Percentiles rank a stretch among this genome's conserved stretches.
Conservation (phyloP, 192 early-diverging fungal genomes). For the Physocladia obscura region DNA sequence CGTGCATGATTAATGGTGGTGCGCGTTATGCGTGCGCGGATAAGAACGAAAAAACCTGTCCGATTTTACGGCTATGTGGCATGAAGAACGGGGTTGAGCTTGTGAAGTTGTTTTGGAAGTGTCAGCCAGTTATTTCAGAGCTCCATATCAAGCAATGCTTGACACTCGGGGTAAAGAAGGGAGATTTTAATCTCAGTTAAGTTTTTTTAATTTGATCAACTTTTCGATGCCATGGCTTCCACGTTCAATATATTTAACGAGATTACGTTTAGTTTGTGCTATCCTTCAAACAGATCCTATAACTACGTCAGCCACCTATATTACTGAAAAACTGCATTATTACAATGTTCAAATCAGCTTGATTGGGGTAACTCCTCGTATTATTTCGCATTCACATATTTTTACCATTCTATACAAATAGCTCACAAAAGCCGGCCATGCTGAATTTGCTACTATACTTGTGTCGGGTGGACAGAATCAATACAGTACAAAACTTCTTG, state of each 20-base stretch:
- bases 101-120: neutral
- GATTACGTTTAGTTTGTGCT: neutral
- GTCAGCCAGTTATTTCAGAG: neutral
- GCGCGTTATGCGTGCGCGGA: neutral
- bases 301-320: neutral
- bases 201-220: neutral
- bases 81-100: neutral
- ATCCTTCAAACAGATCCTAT: neutral
- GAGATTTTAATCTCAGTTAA: neutral
- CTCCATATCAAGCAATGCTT: neutral
- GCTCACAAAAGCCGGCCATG: neutral
- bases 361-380: neutral
- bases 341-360: neutral
- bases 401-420: neutral
- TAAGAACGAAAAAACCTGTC: neutral
- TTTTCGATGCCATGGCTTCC: too few species aligned
- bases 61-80: neutral
- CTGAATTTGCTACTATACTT: neutral
- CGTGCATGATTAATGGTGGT: neutral
- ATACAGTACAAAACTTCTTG: neutral
- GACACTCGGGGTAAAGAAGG: neutral
- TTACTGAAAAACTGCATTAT: neutral
- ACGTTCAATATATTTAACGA: neutral
- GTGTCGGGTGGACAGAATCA: neutral
- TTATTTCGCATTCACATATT: neutral